Percentiles rank a stretch among this genome's conserved stretches.
Conservation (phyloP, 2,329 filamentous ascomycete genomes). For the Aspergillus fumigatus region DNA sequence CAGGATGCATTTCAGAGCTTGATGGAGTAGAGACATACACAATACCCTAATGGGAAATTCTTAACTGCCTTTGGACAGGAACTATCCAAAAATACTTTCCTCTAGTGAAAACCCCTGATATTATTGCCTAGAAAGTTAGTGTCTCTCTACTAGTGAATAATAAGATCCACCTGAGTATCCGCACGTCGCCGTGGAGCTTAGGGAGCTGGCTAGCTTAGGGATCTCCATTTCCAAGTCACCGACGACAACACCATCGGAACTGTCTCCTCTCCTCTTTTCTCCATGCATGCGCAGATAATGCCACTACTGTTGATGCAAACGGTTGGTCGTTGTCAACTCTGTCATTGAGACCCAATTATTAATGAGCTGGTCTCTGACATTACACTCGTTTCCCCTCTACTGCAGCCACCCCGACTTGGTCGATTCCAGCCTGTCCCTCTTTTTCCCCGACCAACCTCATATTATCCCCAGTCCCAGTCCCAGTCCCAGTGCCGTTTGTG, state of each 20-base stretch:
- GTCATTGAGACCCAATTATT: background rate
- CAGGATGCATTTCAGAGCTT: background rate
- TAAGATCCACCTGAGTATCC: background rate
- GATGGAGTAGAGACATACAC: background rate
- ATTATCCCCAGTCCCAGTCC: background rate
- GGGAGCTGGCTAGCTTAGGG: background rate
- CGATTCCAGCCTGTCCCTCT: slow-evolving; percentile 1
- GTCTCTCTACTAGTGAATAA: background rate
- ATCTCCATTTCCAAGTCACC: background rate
- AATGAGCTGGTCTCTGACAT: background rate
- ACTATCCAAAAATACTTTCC: background rate
- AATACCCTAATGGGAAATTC: background rate
- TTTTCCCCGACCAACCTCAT: background rate
- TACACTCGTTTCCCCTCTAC: slow-evolving; percentile 1
- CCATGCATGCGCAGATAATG: background rate
- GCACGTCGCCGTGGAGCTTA: background rate
- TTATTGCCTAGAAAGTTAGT: background rate
- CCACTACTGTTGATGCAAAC: background rate
- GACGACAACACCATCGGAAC: background rate
- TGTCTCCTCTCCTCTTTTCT: background rate
- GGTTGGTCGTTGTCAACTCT: background rate
- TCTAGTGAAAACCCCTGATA: background rate
- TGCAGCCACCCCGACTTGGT: background rate
- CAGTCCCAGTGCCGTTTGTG: background rate
- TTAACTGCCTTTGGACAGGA: background rate